These are phyloP conservation scores for Gremmenia infestans DNA, from an alignment of 2,329 filamentous ascomycete species.

Conservation along the genomic window DNA sequence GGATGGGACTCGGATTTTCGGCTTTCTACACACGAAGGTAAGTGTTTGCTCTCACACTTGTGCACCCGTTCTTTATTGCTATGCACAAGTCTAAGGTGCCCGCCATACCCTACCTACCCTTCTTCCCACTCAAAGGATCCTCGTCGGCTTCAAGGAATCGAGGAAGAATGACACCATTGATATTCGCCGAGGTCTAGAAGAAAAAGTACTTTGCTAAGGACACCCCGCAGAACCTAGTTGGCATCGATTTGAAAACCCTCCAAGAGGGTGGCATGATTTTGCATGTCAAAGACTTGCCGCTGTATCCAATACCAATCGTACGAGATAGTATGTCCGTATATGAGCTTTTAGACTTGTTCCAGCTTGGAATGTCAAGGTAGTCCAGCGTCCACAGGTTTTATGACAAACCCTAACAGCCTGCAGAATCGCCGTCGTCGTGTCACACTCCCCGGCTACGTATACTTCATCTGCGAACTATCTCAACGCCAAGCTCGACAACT, in stretches of 20 bases:
- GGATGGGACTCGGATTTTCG: conserved; percentile 18
- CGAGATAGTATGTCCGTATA: conserved; percentile 24
- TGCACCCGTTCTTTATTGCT: too few species aligned
- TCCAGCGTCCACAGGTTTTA: background rate
- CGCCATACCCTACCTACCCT: too few species aligned
- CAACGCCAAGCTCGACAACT: background rate
- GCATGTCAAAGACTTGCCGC: conserved; percentile 23
- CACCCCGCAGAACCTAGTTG: conserved; percentile 22
- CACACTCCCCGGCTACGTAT: too few species aligned
- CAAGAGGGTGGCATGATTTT: conserved; percentile 1
- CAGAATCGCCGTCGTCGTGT: conserved; percentile 25
- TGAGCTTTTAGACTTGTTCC: conserved; percentile 27
- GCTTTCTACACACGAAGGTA: conserved; percentile 27
- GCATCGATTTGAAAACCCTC: conserved; percentile 12
- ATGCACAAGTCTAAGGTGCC: too few species aligned
- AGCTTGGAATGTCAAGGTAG: conserved; percentile 26
- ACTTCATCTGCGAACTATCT: background rate
- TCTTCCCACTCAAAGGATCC: background rate
- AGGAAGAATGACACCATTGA: too few species aligned
- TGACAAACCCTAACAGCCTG: background rate
- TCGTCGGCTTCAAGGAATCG: too few species aligned
- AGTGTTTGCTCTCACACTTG: background rate
- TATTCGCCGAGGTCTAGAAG: too few species aligned
- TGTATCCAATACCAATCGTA: conserved; percentile 28
- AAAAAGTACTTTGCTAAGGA: background rate